Percentiles rank a stretch among this genome's conserved stretches.
Evolutionary conservation across 2,329 filamentous ascomycete species (phyloP).

Genomic region (Hymenoscyphus linearis): DNA sequence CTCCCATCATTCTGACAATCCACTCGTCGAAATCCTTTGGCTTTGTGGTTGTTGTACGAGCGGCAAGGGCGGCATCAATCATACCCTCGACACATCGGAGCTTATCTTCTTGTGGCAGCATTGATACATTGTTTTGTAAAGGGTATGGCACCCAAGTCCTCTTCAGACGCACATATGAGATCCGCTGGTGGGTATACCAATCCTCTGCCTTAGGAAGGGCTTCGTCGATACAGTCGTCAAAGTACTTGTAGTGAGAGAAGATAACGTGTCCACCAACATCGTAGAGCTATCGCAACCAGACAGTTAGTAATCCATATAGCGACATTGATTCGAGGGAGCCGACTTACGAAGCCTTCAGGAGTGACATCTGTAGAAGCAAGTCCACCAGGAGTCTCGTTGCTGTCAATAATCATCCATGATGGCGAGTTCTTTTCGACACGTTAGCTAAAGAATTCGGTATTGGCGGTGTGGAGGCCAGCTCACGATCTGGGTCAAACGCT

Average conservation of each 20-base stretch:
- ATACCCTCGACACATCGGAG: conserved; percentile 90
- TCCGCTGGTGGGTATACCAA: conserved; percentile 97
- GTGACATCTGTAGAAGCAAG: conserved; percentile 94
- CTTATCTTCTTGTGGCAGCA: conserved; percentile 96
- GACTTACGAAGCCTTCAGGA: conserved; percentile 91
- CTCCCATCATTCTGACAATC: conserved; percentile 89
- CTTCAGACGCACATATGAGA: conserved; percentile 98
- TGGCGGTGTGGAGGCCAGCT: conserved; percentile 19
- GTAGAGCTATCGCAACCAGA: conserved; percentile 68
- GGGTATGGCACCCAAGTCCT: conserved; percentile 95
- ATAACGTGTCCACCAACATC: conserved; percentile 64
- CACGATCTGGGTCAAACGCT: conserved; percentile 94
- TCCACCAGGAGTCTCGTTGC: conserved; percentile 86
- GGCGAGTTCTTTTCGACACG: conserved; percentile 62
- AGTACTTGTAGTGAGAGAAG: conserved; percentile 87
- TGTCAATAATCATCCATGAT: conserved; percentile 95
- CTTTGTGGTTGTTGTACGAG: conserved; percentile 82
- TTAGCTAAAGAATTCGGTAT: conserved; percentile 14
- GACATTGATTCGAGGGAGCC: conserved; percentile 3
- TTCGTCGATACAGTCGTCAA: conserved; percentile 97
- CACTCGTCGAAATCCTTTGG: conserved; percentile 97
- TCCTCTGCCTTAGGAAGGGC: conserved; percentile 89
- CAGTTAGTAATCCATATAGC: conserved; percentile 23
- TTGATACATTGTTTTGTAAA: conserved; percentile 99
- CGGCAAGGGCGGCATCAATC: conserved; percentile 88